Conservation (phyloP, 2,329 filamentous ascomycete genomes). For the Paraphaeosphaeria sporulosa region DNA sequence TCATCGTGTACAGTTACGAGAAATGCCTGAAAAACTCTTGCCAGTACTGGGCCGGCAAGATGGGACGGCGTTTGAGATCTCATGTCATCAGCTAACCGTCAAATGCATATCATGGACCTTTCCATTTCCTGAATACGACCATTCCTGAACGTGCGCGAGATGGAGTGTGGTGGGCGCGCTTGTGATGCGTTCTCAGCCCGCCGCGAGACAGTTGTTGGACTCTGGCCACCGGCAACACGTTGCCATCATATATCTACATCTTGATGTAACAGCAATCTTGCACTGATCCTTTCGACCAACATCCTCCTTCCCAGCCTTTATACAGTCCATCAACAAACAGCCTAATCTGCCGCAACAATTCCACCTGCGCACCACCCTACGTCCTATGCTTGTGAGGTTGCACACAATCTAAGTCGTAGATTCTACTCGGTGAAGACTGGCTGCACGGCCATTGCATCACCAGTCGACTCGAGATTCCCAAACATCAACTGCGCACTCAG, state of each 20-base stretch:
- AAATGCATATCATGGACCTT: conserved; percentile 52
- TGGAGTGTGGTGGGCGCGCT: background rate
- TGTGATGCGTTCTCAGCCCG: background rate
- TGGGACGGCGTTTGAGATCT: conserved; percentile 50
- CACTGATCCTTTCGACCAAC: too few species aligned
- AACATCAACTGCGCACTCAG: too few species aligned
- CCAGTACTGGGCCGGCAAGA: conserved; percentile 43
- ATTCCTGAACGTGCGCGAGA: background rate
- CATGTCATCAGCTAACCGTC: conserved; percentile 47
- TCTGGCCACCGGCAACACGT: background rate
- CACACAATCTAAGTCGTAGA: too few species aligned
- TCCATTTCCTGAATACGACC: conserved; percentile 18
- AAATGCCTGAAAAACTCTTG: conserved; percentile 50
- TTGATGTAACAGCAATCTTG: background rate
- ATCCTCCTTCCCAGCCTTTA: too few species aligned
- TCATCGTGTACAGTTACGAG: conserved; percentile 49
- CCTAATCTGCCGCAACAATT: too few species aligned
- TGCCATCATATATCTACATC: background rate
- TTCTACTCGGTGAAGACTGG: too few species aligned
- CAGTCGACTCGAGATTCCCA: too few species aligned
- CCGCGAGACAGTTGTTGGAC: background rate
- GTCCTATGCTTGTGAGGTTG: too few species aligned
- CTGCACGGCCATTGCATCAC: too few species aligned
- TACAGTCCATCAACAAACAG: too few species aligned
- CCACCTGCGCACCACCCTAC: too few species aligned